Base-by-base conservation (phyloP, 768 basidiomycete genomes). In the Scleroderma bovista region DNA sequence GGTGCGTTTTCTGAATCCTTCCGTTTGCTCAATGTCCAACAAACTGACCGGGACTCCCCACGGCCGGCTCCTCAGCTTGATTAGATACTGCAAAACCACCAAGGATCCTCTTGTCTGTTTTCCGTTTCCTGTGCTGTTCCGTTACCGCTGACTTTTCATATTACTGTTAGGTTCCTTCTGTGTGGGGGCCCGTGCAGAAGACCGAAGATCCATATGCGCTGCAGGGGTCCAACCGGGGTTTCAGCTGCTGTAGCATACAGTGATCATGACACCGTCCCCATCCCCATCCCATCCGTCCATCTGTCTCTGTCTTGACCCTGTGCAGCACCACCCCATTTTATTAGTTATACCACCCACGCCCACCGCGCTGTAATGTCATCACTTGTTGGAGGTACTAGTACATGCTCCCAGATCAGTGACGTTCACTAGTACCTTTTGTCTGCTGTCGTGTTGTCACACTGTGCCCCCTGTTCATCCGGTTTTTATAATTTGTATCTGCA, bases 171-270 rank as follows among this genome's bases (percentile, higher is more conserved):
- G 86, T 95, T 44, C 93, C 94, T 22, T 93, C 89, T 17, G 91
- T 99, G 1, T 99, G 96, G 96, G 96, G 96, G 10, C 86, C 90
- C 20, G 84, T 95, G n/a, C 83, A 82, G 56, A 89, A 88, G 63
- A 82, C 81, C 38, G 91, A 95, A 51, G 95, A 99, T 65, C 95
- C 95, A 43, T 98, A 93, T 62, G 86, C 86, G 22, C 88, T 86
- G 47, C 82, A 81, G 64, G 69, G 75, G 49, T 61, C 77, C 71
- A 46, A n/a, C n/a, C n/a, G 77, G n/a, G 72, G 56, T 56, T 60
- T 59, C 50, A 74, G 54, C 45, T 84, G 82, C 52, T 86, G 84
- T 70, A 74, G 72, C 23, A 69, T 86, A 56, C 84, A 84, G 72
- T 86, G 60, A 68, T 36, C 31, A 43, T 17, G 10, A 16, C 38